A percentile compares a stretch with the other conserved stretches of the same genome.
phyloP scores from a whole-genome alignment of 805 yeast genomes.

The Suhomyces xylopsoci region DNA sequence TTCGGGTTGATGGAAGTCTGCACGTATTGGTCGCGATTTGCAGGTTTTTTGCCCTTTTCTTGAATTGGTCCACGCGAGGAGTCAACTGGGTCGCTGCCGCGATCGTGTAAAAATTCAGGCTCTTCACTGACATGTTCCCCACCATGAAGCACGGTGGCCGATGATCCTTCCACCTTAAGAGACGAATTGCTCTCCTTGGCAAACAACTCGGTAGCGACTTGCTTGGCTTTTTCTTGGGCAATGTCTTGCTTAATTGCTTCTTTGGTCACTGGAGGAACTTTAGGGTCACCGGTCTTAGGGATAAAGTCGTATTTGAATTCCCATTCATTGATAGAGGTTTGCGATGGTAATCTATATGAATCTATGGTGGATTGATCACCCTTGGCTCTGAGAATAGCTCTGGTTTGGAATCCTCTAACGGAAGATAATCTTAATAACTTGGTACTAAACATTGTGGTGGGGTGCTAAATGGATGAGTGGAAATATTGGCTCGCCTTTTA shows the following conservation, averaged over 20 bases:
- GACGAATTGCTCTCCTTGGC: conserved; percentile 32
- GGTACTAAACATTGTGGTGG: neutral
- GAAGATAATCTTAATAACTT: neutral
- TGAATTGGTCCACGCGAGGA: conserved; percentile 8
- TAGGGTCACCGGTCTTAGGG: conserved; percentile 39
- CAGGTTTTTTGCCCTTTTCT: conserved; percentile 24
- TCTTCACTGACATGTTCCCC: conserved; percentile 39
- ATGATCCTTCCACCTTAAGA: conserved; percentile 43
- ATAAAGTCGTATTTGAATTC: conserved; percentile 47
- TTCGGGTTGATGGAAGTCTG: conserved; percentile 42
- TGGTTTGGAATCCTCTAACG: conserved; percentile 5
- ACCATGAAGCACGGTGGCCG: conserved; percentile 40
- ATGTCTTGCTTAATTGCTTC: conserved; percentile 50
- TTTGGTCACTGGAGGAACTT: conserved; percentile 44
- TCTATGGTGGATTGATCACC: conserved; percentile 60
- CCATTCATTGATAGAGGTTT: conserved; percentile 47
- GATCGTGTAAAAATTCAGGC: conserved; percentile 39
- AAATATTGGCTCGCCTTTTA: conserved; percentile 2
- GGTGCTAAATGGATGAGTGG: conserved; percentile 8
- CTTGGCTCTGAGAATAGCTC: conserved; percentile 33
- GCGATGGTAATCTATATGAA: conserved; percentile 49
- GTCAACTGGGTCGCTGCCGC: conserved; percentile 36
- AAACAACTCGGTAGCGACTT: conserved; percentile 37
- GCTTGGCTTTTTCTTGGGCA: conserved; percentile 39
- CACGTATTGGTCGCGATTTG: conserved; percentile 38